These are phyloP conservation scores for Zygoascus sp. DNA, from an alignment of 1,139 yeast genomes.

Conservation along the genomic window DNA sequence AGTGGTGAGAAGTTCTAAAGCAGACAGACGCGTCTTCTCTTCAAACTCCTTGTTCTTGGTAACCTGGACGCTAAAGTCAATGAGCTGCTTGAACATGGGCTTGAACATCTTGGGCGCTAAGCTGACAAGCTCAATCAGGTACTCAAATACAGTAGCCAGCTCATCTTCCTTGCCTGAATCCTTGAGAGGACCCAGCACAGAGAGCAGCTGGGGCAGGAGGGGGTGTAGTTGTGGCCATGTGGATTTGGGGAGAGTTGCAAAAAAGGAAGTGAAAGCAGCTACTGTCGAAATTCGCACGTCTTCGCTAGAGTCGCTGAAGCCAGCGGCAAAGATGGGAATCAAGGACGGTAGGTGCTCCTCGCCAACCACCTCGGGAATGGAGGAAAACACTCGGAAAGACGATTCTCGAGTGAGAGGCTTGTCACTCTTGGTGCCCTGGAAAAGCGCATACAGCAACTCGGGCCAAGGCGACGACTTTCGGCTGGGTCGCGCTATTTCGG, in stretches of 20 bases:
- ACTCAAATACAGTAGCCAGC: conserved; percentile 80
- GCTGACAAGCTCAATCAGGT: conserved; percentile 83
- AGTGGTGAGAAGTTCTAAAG: conserved; percentile 81
- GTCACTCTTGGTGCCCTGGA: conserved; percentile 58
- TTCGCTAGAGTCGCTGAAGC: conserved; percentile 74
- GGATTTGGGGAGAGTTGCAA: conserved; percentile 71
- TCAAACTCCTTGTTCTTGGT: conserved; percentile 79
- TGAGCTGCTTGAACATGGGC: conserved; percentile 81
- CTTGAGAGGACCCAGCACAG: conserved; percentile 80
- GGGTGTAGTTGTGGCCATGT: conserved; percentile 75
- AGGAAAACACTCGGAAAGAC: conserved; percentile 80
- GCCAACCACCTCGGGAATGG: conserved; percentile 76
- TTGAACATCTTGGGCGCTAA: conserved; percentile 92
- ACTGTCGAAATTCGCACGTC: conserved; percentile 89
- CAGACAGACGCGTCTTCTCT: conserved; percentile 72
- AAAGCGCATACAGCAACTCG: conserved; percentile 68
- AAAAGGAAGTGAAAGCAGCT: conserved; percentile 86
- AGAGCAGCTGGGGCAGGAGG: conserved; percentile 74
- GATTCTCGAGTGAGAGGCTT: conserved; percentile 82
- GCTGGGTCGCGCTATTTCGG: conserved; percentile 63
- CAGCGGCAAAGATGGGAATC: conserved; percentile 67
- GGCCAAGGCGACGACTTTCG: conserved; percentile 50
- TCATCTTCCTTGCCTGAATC: conserved; percentile 75
- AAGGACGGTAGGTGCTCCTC: conserved; percentile 38
- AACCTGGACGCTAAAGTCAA: conserved; percentile 78